Conservation (phyloP, 345 rosid genomes). For the Camelina neglecta region DNA sequence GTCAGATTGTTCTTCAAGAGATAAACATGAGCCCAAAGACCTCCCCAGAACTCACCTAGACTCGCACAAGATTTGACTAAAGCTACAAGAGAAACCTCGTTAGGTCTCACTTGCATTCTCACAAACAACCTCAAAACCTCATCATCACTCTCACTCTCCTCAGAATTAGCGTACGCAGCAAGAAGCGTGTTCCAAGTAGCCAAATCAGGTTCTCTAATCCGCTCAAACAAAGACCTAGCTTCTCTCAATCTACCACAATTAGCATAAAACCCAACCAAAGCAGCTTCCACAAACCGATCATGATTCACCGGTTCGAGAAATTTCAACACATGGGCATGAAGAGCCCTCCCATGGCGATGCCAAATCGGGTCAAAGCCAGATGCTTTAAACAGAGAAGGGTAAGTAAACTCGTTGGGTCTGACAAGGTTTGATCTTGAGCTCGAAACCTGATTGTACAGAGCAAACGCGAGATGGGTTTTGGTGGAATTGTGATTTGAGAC, state of each 20-base stretch:
- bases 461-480: constrained; percentile 52
- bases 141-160: constrained; percentile 1
- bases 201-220: constrained; percentile 60
- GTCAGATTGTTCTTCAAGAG: constrained; percentile 47
- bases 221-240: constrained; percentile 60
- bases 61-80: constrained; percentile 60
- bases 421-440: constrained; percentile 26
- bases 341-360: constrained; percentile 53
- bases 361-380: constrained; percentile 47
- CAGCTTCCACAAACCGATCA: constrained; percentile 61
- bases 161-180: constrained; percentile 54
- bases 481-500: constrained; percentile 34
- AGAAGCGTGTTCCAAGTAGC: constrained; percentile 68
- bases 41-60: constrained; percentile 56
- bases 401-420: constrained; percentile 62
- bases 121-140: constrained; percentile 53
- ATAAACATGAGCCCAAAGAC: constrained; percentile 64
- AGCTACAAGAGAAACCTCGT: constrained; percentile 68
- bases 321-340: constrained; percentile 66
- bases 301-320: constrained; percentile 47
- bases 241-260: constrained; percentile 51
- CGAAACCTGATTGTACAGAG: constrained; percentile 51
- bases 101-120: constrained; percentile 64
- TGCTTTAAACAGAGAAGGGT: constrained; percentile 73
- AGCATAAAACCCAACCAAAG: constrained; percentile 63